Evolutionary conservation across 2,329 filamentous ascomycete species (phyloP).

Genomic region (Diaporthe destruens): DNA sequence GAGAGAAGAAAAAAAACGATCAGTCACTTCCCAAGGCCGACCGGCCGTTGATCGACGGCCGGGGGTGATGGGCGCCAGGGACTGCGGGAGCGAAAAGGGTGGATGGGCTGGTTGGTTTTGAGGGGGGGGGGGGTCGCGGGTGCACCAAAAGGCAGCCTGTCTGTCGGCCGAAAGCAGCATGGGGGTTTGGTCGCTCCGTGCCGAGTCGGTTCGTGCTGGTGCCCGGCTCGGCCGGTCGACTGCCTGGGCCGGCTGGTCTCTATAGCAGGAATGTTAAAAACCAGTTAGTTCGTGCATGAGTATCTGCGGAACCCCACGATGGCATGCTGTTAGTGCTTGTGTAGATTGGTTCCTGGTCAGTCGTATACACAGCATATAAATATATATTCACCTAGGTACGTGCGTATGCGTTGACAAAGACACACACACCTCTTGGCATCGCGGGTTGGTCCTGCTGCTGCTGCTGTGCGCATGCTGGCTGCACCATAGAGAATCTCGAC

Average conservation of each 20-base stretch:
- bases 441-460: neutral
- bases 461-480: neutral
- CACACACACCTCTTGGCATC: neutral
- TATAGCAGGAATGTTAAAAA: neutral
- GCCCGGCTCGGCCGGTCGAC: constrained; percentile 6
- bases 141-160: neutral
- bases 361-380: no score
- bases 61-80: neutral
- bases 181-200: constrained; percentile 5
- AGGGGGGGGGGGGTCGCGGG: neutral
- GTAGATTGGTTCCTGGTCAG: neutral
- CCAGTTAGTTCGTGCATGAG: neutral
- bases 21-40: constrained; percentile 9
- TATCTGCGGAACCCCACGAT: neutral
- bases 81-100: neutral
- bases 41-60: constrained; percentile 20
- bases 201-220: constrained; percentile 15
- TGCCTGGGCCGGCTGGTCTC: neutral
- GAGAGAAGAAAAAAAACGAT: constrained; percentile 6
- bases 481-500: neutral
- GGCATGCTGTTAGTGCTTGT: neutral
- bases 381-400: no score
- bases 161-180: constrained; percentile 11
- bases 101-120: neutral
- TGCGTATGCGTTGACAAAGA: neutral